Base-by-base conservation (phyloP, 2,329 filamentous ascomycete genomes). In the Colletotrichum lindemuthianum region DNA sequence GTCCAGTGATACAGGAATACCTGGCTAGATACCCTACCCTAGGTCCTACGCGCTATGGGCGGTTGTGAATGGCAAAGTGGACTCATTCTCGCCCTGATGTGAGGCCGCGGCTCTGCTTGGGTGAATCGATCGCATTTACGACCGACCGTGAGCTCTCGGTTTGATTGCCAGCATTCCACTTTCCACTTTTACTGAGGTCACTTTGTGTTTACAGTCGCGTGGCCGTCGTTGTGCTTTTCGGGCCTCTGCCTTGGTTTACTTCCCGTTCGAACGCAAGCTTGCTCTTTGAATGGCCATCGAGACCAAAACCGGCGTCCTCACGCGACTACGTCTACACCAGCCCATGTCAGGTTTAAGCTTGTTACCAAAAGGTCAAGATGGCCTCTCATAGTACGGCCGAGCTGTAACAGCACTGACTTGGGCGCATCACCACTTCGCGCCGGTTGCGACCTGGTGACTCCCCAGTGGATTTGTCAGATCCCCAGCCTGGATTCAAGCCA, bases 121-220 rank as follows among this genome's bases (percentile, higher is more conserved):
- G 24, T 24, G 24, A 24, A n/a, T 8, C 16, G 11, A 40, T 43
- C 15, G 49, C 41, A 36, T 39, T 41, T 40, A 44, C 47, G 50
- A 51, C 58, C 48, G 24, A 16, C 43, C 11, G 15, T n/a, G 45
- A 51, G 24, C 32, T 33, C 33, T 51, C 24, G 47, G 32, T 36
- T 49, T 59, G 56, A 65, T 65, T 61, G 57, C 43, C 50, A 60
- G 58, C 61, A 65, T 65, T 65, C 61, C 58, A 56, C 45, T 61
- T 65, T 39, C 44, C 57, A 56, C 40, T 39, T 51, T 56, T 55
- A 33, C 16, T 33, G n/a, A 50, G 16, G 39, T 45, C 57, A 60
- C 50, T 55, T 50, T 60, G 55, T 60, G 60, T 60, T 51, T 43
- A 8, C 45, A 4, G 13, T 34, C 34, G 34, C n/a, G 51, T 34